Conservation (phyloP, 1,139 yeast genomes). For the Kazachstania sp. region DNA sequence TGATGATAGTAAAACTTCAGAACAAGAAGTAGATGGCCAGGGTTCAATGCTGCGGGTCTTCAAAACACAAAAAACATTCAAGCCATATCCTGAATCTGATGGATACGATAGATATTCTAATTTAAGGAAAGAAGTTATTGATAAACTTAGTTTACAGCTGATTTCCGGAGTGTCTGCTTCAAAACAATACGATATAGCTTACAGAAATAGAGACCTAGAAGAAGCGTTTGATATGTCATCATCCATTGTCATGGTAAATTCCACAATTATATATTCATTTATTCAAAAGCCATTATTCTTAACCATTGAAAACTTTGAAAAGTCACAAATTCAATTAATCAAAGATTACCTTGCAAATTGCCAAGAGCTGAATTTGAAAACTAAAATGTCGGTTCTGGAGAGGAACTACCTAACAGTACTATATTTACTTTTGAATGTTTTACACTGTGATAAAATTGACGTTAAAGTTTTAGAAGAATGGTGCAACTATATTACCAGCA, state of each 20-base stretch:
- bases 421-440: slow-evolving; percentile 15
- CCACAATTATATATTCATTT: slow-evolving; percentile 15
- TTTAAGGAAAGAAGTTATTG: slow-evolving; percentile 12
- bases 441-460: slow-evolving; percentile 22
- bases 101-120: neutral
- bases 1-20: neutral
- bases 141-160: slow-evolving; percentile 22
- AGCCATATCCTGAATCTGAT: slow-evolving; percentile 1
- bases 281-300: slow-evolving; percentile 16
- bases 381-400: slow-evolving; percentile 1
- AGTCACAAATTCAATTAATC: slow-evolving; percentile 17
- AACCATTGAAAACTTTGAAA: slow-evolving; percentile 17
- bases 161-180: slow-evolving; percentile 11
- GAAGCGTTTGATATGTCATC: slow-evolving; percentile 14
- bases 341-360: slow-evolving; percentile 12
- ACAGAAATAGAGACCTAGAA: slow-evolving; percentile 19
- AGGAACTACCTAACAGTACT: slow-evolving; percentile 16
- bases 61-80: slow-evolving; percentile 7
- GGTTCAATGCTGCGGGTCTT: slow-evolving; percentile 2
- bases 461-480: slow-evolving; percentile 15
- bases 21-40: neutral
- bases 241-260: slow-evolving; percentile 15
- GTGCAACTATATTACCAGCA: slow-evolving; percentile 12
- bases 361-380: slow-evolving; percentile 3
- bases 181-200: slow-evolving; percentile 17